Base-by-base conservation (phyloP, 192 early-diverging fungal species). In the Cladochytrium replicatum region DNA sequence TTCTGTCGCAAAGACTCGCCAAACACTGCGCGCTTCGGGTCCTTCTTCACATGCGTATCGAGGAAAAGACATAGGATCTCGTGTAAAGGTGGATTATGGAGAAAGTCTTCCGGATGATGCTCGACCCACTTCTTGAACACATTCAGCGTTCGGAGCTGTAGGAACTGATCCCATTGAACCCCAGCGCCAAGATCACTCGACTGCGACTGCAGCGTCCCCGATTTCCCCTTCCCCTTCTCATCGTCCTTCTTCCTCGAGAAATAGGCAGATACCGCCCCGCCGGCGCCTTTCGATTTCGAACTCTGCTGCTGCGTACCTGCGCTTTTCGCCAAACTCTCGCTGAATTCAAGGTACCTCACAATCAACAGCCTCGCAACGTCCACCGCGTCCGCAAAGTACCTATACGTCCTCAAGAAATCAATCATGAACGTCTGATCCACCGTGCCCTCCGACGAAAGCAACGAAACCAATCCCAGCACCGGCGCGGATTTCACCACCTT, bases 331-430 rank as follows among this genome's bases (percentile, higher is more conserved):
- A n/a, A 40, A 24, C 22, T 21, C 57, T 48, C 54, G 17, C 53
- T 54, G 31, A 66, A 43, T 32, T 78, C 73, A 27, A 84, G 50
- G 44, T 84, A 84, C 19, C 80, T 63, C 40, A 75, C 49, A 6
- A 77, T 64, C 6, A 84, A 66, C 48, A 84, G 61, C 32, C 82
- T 64, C 52, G 79, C 71, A 6, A 84, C 78, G 46, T 84, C 82
- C 25, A 69, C 64, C 0, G 75, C 53, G 24, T 77, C 72, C 0
- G 78, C 70, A 64, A 82, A 77, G 61, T 82, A 84, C 21, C 82
- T 66, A 40, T 79, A 84, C 23, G 78, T 76, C 38, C 61, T 68
- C 43, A 84, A 45, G 57, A 84, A 84, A 29, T 82, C 78, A 2
- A 61, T 61, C 61, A 81, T 50, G 30, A 77, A 77, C 26, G 73